A percentile compares a stretch with the other conserved stretches of the same genome.
Conservation (phyloP, 352 stramenopile species). For the Pythium utonaiense region DNA sequence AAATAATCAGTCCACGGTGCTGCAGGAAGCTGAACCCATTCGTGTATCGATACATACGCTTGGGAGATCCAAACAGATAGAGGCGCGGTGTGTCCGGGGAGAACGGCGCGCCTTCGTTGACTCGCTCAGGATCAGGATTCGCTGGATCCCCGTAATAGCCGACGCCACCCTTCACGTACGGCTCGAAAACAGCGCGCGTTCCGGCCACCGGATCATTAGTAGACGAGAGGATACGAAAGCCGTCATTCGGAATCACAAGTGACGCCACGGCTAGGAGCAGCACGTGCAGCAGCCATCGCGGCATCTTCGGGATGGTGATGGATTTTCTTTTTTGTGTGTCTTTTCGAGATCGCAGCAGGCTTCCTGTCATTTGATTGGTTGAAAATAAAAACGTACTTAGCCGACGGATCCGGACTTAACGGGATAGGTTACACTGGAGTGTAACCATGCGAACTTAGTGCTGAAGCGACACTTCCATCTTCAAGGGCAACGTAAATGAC, state of each 20-base stretch:
- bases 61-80: conserved; percentile 35
- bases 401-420: too few relatives aligned
- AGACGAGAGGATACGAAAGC: conserved; percentile 41
- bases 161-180: conserved; percentile 78
- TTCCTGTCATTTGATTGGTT: not conserved
- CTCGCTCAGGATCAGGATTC: conserved; percentile 53
- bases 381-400: not conserved
- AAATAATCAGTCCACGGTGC: not conserved
- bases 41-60: conserved; percentile 37
- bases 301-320: not conserved
- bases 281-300: not conserved
- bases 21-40: too few relatives aligned
- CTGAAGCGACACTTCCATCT: not conserved
- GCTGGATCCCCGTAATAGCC: conserved; percentile 79
- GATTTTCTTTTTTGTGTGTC: not conserved
- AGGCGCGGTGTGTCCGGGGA: conserved; percentile 66
- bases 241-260: not conserved
- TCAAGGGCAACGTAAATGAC: not conserved
- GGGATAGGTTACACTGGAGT: not conserved
- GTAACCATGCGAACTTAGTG: not conserved
- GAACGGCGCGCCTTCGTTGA: conserved; percentile 86
- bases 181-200: conserved; percentile 62
- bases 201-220: conserved; percentile 26
- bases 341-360: conserved; percentile 1
- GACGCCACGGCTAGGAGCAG: not conserved